Percentiles rank a stretch among this genome's conserved stretches.
These are phyloP conservation scores for Blastocystis sp. DNA, from an alignment of 352 stramenopile species.

Conservation along the genomic window DNA sequence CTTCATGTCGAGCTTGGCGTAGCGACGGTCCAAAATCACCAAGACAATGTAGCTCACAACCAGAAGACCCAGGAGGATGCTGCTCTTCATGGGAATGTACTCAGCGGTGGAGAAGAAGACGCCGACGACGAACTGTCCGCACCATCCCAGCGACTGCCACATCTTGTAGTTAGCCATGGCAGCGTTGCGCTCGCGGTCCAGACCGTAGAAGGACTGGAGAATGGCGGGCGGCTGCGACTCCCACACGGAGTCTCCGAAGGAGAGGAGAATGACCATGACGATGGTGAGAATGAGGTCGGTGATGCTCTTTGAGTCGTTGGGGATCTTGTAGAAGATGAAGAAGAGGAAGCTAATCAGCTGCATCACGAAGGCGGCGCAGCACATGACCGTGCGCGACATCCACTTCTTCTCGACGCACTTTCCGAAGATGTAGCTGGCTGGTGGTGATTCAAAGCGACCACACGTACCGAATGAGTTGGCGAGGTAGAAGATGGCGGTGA, in stretches of 20 bases:
- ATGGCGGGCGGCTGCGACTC: slow-evolving; percentile 58
- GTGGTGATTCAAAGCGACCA: not conserved
- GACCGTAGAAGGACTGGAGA: slow-evolving; percentile 56
- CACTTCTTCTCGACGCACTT: slow-evolving; percentile 57
- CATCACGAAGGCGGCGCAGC: slow-evolving; percentile 27
- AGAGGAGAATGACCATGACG: slow-evolving; percentile 38
- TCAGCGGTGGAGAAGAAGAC: not conserved
- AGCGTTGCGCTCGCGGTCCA: slow-evolving; percentile 56
- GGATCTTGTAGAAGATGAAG: slow-evolving; percentile 55
- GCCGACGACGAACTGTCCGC: slow-evolving; percentile 54
- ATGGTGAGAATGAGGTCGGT: not conserved
- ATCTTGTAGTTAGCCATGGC: slow-evolving; percentile 59
- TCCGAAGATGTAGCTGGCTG: slow-evolving; percentile 20
- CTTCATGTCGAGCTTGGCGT: slow-evolving; percentile 50
- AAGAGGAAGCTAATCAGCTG: slow-evolving; percentile 53
- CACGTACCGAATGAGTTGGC: slow-evolving; percentile 30
- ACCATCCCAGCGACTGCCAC: slow-evolving; percentile 58
- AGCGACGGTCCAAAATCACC: slow-evolving; percentile 15
- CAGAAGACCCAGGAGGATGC: slow-evolving; percentile 32
- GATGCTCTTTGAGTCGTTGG: slow-evolving; percentile 8
- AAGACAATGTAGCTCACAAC: slow-evolving; percentile 39
- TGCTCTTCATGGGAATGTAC: slow-evolving; percentile 33
- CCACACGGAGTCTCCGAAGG: slow-evolving; percentile 56
- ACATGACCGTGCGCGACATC: slow-evolving; percentile 49
- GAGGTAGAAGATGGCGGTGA: slow-evolving; percentile 57